A percentile compares a stretch with the other conserved stretches of the same genome.
Evolutionary conservation across 2,329 filamentous ascomycete genomes (phyloP).

Genomic region (Domatiomyces globalis): DNA sequence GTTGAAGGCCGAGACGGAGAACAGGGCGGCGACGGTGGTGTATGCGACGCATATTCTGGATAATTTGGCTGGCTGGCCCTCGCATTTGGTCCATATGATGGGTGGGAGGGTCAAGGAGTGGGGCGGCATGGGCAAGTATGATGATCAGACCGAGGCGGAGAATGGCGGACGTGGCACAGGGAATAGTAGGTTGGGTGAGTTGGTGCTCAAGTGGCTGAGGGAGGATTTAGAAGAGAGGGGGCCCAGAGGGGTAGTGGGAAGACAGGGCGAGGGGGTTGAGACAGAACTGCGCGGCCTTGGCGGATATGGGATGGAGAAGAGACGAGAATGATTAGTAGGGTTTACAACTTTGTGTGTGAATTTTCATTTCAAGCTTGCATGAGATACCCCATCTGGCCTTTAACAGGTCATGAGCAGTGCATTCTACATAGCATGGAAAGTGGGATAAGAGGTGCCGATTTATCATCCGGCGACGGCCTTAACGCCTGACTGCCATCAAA

Average conservation of each 20-base stretch:
- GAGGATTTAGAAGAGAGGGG: constrained; percentile 22
- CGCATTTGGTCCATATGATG: constrained; percentile 91
- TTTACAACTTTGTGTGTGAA: not conserved
- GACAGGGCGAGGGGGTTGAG: constrained; percentile 31
- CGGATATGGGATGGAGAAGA: constrained; percentile 48
- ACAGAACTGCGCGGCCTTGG: constrained; percentile 46
- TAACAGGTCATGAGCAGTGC: constrained; percentile 15
- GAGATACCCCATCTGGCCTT: constrained; percentile 16
- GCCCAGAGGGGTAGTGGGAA: constrained; percentile 5
- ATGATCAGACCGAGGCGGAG: constrained; percentile 21
- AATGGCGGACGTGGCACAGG: constrained; percentile 31
- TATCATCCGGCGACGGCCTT: constrained; percentile 1
- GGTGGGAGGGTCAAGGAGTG: constrained; percentile 76
- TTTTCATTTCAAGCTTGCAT: not conserved
- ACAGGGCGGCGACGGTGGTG: constrained; percentile 72
- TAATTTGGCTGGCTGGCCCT: constrained; percentile 88
- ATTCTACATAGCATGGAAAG: not conserved
- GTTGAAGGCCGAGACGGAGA: constrained; percentile 74
- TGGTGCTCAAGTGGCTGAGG: constrained; percentile 77
- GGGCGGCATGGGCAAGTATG: constrained; percentile 58
- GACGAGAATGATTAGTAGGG: constrained; percentile 1
- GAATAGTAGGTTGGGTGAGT: constrained; percentile 71
- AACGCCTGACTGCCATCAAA: constrained; percentile 1
- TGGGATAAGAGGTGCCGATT: not conserved
- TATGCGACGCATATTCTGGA: constrained; percentile 97